Conservation (phyloP, 345 rosid genomes). For the Anastatica hierochuntica region DNA sequence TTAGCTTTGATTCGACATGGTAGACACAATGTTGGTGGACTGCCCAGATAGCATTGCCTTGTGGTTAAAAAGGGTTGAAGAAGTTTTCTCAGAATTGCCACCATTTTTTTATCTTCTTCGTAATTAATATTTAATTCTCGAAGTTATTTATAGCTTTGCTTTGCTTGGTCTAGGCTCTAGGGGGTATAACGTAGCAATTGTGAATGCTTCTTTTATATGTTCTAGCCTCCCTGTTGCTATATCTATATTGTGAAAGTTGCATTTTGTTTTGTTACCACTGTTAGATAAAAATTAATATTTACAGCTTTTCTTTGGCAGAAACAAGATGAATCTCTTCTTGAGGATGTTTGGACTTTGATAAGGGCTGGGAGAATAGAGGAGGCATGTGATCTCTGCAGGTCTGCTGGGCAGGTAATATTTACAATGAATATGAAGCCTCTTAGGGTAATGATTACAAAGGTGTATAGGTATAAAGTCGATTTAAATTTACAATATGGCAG, state of each 20-base stretch:
- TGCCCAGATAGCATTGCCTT: not conserved
- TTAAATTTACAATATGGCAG: slow-evolving; percentile 30
- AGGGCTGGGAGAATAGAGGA: slow-evolving; percentile 93
- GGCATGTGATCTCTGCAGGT: slow-evolving; percentile 89
- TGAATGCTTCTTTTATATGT: not conserved
- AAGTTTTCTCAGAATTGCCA: not conserved
- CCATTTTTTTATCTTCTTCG: not conserved
- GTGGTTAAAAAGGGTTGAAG: not conserved
- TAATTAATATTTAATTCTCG: not conserved
- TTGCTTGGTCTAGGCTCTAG: slow-evolving; percentile 4
- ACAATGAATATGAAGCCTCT: not conserved
- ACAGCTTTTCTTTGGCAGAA: slow-evolving; percentile 39
- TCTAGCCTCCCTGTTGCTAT: slow-evolving; percentile 1
- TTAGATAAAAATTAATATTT: not conserved
- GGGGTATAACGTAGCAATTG: not conserved
- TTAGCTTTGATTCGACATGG: not conserved
- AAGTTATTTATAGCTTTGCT: not conserved
- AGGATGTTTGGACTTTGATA: slow-evolving; percentile 89
- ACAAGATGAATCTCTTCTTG: slow-evolving; percentile 91
- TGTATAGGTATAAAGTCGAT: not conserved
- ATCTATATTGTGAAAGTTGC: not conserved
- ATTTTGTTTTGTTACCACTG: not conserved
- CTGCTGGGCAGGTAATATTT: slow-evolving; percentile 81
- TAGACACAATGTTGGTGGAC: slow-evolving; percentile 1
- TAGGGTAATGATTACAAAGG: slow-evolving; percentile 1